Evolutionary conservation across 169 alveolate species (phyloP), one percentile per base, ranked within the genome.

Genomic region (Plasmodium berghei): DNA sequence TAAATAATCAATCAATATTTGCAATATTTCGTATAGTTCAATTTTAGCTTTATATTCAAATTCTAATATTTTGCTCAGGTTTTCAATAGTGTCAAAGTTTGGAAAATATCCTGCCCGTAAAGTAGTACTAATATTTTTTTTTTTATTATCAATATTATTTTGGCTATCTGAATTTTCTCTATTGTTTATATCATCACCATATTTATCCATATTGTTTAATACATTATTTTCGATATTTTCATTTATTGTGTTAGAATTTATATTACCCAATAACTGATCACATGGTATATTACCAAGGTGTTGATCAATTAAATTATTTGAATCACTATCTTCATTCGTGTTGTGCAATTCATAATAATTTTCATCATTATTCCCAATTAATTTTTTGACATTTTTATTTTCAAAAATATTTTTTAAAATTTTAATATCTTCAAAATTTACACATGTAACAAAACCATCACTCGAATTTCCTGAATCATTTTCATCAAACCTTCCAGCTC

Each of bases 401-500:
- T 56, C 54, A 64, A 77, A 64, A 40, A 77, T 24, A n/a, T 40
- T 64, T 77, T 18, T 77, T 24, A 77, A 28, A 46, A 52, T 77
- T 20, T 22, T 16, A 4, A 77, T 18, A 64, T 77, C 89, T 12
- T 77, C 77, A 9, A 40, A 18, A 49, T 77, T 66, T 9, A 77
- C 55, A 64, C 89, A 77, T 3, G 89, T 77, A 16, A 77, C 59
- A 56, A 63, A 77, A 42, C 89, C 89, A 26, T 18, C 52, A n/a
- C 52, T 63, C 42, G 42, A 34, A n/a, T 67, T 54, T 18, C 28
- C 62, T 63, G 14, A 2, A 40, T 16, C 20, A 5, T 24, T 45
- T 18, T 63, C 52, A 10, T 93, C 77, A 64, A 56, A 96, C 40
- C 99, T 92, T 46, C 99, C 99, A 12, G 99, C 99, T 59, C 99